Evolutionary conservation across 2,329 filamentous ascomycete genomes (phyloP).

Genomic region (Basipetospora chlamydospora): DNA sequence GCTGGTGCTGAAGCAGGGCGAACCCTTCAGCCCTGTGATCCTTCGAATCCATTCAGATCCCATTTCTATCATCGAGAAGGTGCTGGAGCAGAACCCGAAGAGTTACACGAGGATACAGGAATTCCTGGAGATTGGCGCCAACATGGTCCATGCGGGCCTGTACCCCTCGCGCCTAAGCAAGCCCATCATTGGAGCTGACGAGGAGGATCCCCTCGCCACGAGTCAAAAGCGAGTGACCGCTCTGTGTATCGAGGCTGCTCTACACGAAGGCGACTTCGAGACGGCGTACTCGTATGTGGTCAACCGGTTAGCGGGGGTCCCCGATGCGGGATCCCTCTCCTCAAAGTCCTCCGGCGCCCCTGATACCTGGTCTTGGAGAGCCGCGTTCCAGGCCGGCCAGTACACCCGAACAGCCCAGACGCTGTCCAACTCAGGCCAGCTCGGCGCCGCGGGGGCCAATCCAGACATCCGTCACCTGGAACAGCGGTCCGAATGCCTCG

Average conservation of each 20-base stretch:
- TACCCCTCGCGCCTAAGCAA: not conserved
- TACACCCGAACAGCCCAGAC: slow-evolving; percentile 45
- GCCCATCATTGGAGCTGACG: slow-evolving; percentile 3
- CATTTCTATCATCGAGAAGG: slow-evolving; percentile 54
- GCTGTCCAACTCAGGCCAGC: slow-evolving; percentile 40
- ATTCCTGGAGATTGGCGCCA: slow-evolving; percentile 52
- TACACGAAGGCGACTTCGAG: slow-evolving; percentile 68
- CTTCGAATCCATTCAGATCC: slow-evolving; percentile 67
- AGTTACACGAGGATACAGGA: slow-evolving; percentile 65
- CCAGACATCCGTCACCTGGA: slow-evolving; percentile 57
- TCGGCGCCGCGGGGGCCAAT: slow-evolving; percentile 45
- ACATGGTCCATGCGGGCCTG: slow-evolving; percentile 49
- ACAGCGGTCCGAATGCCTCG: slow-evolving; percentile 67
- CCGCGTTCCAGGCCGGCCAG: slow-evolving; percentile 63
- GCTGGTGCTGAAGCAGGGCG: slow-evolving; percentile 62
- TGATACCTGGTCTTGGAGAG: slow-evolving; percentile 65
- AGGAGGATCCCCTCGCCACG: slow-evolving; percentile 17
- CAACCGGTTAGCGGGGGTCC: slow-evolving; percentile 40
- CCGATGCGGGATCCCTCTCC: no score
- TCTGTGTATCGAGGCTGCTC: slow-evolving; percentile 67
- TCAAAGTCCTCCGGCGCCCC: slow-evolving; percentile 1
- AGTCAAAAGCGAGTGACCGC: slow-evolving; percentile 56
- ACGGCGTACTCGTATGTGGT: slow-evolving; percentile 76
- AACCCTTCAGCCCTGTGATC: slow-evolving; percentile 65
- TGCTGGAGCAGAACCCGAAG: slow-evolving; percentile 60